Percentiles rank a stretch among this genome's conserved stretches.
Evolutionary conservation across 106 monocot species (phyloP).

Genomic region (Allium fistulosum): DNA sequence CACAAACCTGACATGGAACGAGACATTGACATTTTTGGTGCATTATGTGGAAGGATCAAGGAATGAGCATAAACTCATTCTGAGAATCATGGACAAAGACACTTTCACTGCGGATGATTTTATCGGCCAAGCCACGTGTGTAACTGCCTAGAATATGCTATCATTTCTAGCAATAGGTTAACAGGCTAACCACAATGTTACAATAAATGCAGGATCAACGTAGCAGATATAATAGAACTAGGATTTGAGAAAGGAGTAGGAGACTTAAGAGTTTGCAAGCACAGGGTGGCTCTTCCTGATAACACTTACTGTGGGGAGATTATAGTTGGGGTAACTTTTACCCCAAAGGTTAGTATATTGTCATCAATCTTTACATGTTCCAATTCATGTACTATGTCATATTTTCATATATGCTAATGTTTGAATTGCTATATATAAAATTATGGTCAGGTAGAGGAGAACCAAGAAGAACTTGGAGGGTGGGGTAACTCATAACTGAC

Average conservation of each 20-base stretch:
- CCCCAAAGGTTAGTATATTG: constrained; percentile 18
- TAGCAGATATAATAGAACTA: constrained; percentile 51
- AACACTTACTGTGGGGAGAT: constrained; percentile 66
- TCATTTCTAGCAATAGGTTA: too few relatives aligned
- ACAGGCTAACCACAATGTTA: too few relatives aligned
- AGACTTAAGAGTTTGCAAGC: constrained; percentile 41
- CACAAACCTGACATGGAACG: constrained; percentile 65
- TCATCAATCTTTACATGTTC: not conserved
- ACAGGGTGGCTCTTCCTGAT: constrained; percentile 66
- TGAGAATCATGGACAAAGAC: constrained; percentile 81
- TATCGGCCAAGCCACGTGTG: constrained; percentile 63
- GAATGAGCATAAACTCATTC: constrained; percentile 53
- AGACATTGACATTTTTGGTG: constrained; percentile 61
- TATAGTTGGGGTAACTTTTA: constrained; percentile 54
- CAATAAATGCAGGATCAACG: constrained; percentile 40
- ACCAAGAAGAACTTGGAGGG: constrained; percentile 25
- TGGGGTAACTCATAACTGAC: constrained; percentile 11
- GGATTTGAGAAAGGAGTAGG: constrained; percentile 61
- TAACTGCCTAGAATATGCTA: not conserved
- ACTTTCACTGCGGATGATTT: constrained; percentile 72
- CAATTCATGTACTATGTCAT: not conserved
- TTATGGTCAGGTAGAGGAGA: constrained; percentile 10
- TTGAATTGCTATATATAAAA: not conserved
- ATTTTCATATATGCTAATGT: not conserved
- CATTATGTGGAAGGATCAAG: constrained; percentile 18